phyloP scores from a whole-genome alignment of 257 asterid genomes.

The Solanum acaule region DNA sequence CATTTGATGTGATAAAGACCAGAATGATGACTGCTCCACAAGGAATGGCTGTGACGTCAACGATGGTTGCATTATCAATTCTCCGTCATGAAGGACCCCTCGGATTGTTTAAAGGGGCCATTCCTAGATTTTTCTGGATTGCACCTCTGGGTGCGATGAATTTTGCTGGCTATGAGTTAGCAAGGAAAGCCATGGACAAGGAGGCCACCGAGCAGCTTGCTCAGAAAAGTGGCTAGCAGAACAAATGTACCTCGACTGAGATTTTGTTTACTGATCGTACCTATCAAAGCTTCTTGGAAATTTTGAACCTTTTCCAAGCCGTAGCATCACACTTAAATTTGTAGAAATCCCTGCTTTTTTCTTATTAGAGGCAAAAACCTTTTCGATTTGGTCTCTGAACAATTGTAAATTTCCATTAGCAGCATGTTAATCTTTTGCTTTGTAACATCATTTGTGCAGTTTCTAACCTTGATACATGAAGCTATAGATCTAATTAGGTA shows the following conservation, averaged over 20 bases:
- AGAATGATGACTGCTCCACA: slow-evolving; percentile 66
- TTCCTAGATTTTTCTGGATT: slow-evolving; percentile 85
- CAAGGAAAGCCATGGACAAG: slow-evolving; percentile 67
- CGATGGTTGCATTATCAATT: slow-evolving; percentile 43
- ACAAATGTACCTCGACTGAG: neutral
- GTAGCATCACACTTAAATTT: slow-evolving; percentile 1
- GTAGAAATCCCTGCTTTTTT: slow-evolving; percentile 14
- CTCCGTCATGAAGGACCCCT: slow-evolving; percentile 60
- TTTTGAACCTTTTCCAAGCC: slow-evolving; percentile 11
- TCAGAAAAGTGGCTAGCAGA: slow-evolving; percentile 5
- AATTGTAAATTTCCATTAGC: neutral
- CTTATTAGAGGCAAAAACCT: neutral
- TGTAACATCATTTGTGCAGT: neutral
- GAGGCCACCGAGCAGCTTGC: slow-evolving; percentile 32
- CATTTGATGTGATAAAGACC: slow-evolving; percentile 82
- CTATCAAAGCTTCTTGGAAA: neutral
- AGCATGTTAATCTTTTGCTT: neutral
- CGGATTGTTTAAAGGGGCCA: slow-evolving; percentile 75
- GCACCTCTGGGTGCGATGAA: slow-evolving; percentile 96
- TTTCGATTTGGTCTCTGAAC: neutral
- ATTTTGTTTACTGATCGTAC: neutral
- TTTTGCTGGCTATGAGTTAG: slow-evolving; percentile 82
- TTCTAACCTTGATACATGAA: neutral
- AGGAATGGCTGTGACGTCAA: slow-evolving; percentile 40
- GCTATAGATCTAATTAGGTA: neutral